Base-by-base conservation (phyloP, 129 eudicot genomes). In the Glebionis coronaria region DNA sequence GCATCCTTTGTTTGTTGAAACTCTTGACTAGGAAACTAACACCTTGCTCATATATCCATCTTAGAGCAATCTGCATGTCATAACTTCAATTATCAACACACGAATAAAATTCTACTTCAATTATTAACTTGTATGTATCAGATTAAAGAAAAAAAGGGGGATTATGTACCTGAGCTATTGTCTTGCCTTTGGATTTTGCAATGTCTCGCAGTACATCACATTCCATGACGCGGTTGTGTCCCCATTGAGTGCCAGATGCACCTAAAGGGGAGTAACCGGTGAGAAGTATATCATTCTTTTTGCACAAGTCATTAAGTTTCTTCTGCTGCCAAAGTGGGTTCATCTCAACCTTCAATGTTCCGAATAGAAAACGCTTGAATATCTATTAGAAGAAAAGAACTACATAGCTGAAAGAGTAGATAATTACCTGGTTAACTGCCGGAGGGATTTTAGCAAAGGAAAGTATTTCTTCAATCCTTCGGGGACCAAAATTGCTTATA, bases 31-130 rank as follows among this genome's bases (percentile, higher is more conserved):
- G 69, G 7, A 84, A 50, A 62, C 81, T 74, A 23, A 71, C 89
- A 47, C 83, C 89, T 70, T 84, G 85, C 63, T 84, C 83, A 66
- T 73, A 77, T 9, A 75, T 76, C 89, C 89, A 84, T 63, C 88
- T 64, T 63, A 83, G 27, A 8, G 85, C 67, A 50, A 83, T 57
- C 84, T 83, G 74, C 59, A 57, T 13, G 3, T 13, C 27, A 69
- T 56, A 56, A 65, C 7, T 38, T 28, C 8, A 12, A 15, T 9
- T 6, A 31, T 5, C 6, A 29, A 29, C 40, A 31, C 40, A 31
- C 6, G 40, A 31, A 31, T 31, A 31, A 6, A 31, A 31, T 1
- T 5, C 5, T 31, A 31, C 40, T 5, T 31, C 5, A 31, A 31
- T 31, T 31, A 31, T 31, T 5, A 31, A 31, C n/a, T 12, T 5